phyloP scores from a whole-genome alignment of 2,329 filamentous ascomycete genomes.

The Pseudogymnoascus destructans region DNA sequence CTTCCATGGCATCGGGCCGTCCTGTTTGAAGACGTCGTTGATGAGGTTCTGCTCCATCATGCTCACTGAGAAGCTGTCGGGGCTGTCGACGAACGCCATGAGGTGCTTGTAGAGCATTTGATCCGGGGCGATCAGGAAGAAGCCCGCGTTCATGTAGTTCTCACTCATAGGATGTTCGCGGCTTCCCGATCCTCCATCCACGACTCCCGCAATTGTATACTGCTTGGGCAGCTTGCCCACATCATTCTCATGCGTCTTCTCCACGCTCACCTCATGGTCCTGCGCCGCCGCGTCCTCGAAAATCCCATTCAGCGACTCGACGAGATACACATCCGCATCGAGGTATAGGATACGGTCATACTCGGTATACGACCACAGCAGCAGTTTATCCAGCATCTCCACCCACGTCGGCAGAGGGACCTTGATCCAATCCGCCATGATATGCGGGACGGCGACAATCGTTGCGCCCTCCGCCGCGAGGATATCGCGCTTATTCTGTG shows the following conservation, averaged over 20 bases:
- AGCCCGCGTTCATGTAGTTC: slow-evolving; percentile 23
- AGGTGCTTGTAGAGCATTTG: slow-evolving; percentile 28
- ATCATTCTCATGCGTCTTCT: slow-evolving; percentile 12
- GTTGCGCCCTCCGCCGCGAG: slow-evolving; percentile 27
- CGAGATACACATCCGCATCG: slow-evolving; percentile 27
- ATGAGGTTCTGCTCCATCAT: slow-evolving; percentile 29
- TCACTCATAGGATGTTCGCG: slow-evolving; percentile 18
- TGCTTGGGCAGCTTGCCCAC: slow-evolving; percentile 13
- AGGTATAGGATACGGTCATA: slow-evolving; percentile 28
- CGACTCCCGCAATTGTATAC: slow-evolving; percentile 17
- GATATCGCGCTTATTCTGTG: slow-evolving; percentile 18
- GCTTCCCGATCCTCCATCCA: slow-evolving; percentile 18
- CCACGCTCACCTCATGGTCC: background rate
- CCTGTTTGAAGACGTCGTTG: slow-evolving; percentile 29
- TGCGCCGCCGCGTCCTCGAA: slow-evolving; percentile 22
- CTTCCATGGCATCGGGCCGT: slow-evolving; percentile 31
- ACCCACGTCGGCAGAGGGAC: background rate
- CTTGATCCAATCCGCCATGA: slow-evolving; percentile 25
- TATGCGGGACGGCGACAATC: slow-evolving; percentile 24
- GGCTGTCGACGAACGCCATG: slow-evolving; percentile 23
- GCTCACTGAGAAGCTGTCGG: slow-evolving; percentile 25
- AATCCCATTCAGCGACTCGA: slow-evolving; percentile 24
- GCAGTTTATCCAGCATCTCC: slow-evolving; percentile 26
- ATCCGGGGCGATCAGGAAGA: slow-evolving; percentile 28
- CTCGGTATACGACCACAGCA: slow-evolving; percentile 25